Evolutionary conservation across 2,329 filamentous ascomycete genomes (phyloP), one percentile per base, ranked within the genome.

Genomic region (Beauveria asiatica): DNA sequence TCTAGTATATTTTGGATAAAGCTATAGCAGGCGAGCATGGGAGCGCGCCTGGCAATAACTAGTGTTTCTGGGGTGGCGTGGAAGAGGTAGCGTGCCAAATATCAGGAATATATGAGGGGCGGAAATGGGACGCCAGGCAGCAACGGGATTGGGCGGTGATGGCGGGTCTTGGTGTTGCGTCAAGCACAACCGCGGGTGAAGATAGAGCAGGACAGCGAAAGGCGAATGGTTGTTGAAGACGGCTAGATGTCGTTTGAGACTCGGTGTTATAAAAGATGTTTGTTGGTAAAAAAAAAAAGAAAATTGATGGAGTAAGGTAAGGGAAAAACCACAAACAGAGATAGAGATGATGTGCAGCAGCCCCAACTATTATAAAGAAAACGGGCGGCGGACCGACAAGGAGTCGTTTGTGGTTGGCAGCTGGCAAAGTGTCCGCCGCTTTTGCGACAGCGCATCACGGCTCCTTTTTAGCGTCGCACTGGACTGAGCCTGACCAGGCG

Each of bases 371-470:
- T 33, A 52, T 59, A 59, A 58, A 25, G 48, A 45, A 45, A 39
- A 45, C 48, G 50, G 57, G 57, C 57, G 49, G 56, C 37, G 45
- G 55, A n/a, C 55, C 46, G 33, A 37, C 55, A 44, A 8, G 25
- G 33, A 51, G 10, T 33, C 46, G 23, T 17, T 59, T 50, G 17
- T 10, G 25, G 17, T 51, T 39, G 56, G 48, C 48, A 52, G 48
- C 57, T 52, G 48, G 55, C 46, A 52, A 37, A 59, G 25, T 17
- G 57, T n/a, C n/a, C 39, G 57, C 57, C 57, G 57, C 57, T 59
- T 59, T 59, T 59, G 48, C 16, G 48, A 39, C 19, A 25, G 54
- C 46, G 3, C 42, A 23, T 27, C 44, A 19, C 8, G 8, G 44
- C 27, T 17, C 39, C 13, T 5, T 27, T 7, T 25, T 49, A 49